Percentiles rank a stretch among this genome's conserved stretches.
These are phyloP conservation scores for Lentinula boryana DNA, from an alignment of 768 basidiomycete species.

Conservation along the genomic window DNA sequence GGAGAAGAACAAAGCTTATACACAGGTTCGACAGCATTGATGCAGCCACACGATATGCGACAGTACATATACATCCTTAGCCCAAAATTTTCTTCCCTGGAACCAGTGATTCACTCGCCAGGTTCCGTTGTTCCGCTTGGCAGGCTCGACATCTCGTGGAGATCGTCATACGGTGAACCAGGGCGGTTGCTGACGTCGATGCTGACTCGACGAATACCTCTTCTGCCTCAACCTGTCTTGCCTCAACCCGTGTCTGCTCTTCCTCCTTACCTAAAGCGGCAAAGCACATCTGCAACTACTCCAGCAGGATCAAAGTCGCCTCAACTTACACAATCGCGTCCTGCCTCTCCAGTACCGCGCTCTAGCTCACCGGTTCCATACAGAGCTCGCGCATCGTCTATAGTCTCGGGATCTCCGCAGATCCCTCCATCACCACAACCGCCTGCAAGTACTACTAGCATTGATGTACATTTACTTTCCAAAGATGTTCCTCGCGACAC, in stretches of 20 bases:
- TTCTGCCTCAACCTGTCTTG: constrained; percentile 30
- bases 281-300: constrained; percentile 16
- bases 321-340: constrained; percentile 43
- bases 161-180: constrained; percentile 78
- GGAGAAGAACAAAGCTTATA: constrained; percentile 37
- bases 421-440: constrained; percentile 20
- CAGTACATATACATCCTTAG: constrained; percentile 85
- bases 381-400: constrained; percentile 35
- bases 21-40: constrained; percentile 57
- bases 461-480: constrained; percentile 57
- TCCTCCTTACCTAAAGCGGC: constrained; percentile 69
- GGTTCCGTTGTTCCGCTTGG: constrained; percentile 78
- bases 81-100: constrained; percentile 37
- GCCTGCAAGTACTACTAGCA: constrained; percentile 24
- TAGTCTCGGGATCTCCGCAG: constrained; percentile 27
- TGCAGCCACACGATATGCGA: constrained; percentile 79
- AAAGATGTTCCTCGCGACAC: constrained; percentile 37
- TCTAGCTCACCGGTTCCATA: constrained; percentile 37
- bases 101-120: constrained; percentile 47
- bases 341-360: constrained; percentile 47
- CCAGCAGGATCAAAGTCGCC: constrained; percentile 58
- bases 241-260: constrained; percentile 63
- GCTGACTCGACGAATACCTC: constrained; percentile 75
- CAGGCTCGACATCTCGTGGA: constrained; percentile 86
- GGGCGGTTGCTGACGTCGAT: constrained; percentile 86